Evolutionary conservation across 108 stramenopile genomes (phyloP), one percentile per base, ranked within the genome.

Genomic region (Nitzschia sp.): DNA sequence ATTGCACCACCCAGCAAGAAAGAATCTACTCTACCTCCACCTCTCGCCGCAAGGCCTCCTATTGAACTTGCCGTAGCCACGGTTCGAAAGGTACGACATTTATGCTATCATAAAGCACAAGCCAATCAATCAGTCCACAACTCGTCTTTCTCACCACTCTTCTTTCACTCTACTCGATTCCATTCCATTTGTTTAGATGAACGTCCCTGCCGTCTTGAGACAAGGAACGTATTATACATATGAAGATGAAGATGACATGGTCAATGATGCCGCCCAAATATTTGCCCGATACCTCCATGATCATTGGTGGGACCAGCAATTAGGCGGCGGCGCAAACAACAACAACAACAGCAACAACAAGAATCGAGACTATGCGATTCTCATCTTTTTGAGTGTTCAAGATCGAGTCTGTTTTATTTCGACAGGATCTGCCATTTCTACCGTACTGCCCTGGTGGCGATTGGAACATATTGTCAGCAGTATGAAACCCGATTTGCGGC

Each of bases 381-480:
- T 93, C 16, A 86, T 93, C 45, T 91, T 96, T 66, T 77, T 96
- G 19, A 86, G 85, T 3, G 77, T 87, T 17, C 68, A 80, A 53
- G 94, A 96, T 76, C 83, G 90, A 19, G 91, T 92, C 33, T 91
- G 90, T 53, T 92, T 90, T 63, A 90, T 96, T 47, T 85, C 86
- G 30, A 90, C 90, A 8, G 90, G 92, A 1, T 68, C 70, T 21
- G 69, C 69, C 32, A 84, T 93, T 36, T 62, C 80, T 1, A 57
- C 77, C 3, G 59, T 93, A 4, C 54, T 96, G 62, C 87, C 94
- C 1, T 88, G 88, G 89, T 90, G 90, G 89, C 75, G 94, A 60
- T 73, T 96, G 11, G 90, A 93, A 45, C 84, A 85, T 50, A 83
- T 96, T 21, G 85, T 96, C 9, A 61, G 77, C 22, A 80, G 77